phyloP scores from a whole-genome alignment of 768 basidiomycete genomes.

The Mycena filopes region DNA sequence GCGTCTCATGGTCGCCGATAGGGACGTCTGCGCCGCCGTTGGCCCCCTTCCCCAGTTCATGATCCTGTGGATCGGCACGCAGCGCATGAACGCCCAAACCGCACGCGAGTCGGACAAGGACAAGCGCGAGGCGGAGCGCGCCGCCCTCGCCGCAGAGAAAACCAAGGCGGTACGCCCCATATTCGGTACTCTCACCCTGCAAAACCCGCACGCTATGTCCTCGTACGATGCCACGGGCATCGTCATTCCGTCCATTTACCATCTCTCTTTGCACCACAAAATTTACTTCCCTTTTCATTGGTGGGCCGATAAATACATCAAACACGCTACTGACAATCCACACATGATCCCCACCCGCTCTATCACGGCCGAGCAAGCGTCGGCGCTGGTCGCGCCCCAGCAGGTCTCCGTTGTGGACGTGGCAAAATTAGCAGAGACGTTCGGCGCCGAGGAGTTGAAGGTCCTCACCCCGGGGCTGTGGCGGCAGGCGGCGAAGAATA shows the following conservation, averaged over 20 bases:
- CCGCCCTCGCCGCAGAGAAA: no score
- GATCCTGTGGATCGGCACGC: neutral
- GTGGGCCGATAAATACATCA: neutral
- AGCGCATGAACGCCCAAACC: neutral
- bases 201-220: neutral
- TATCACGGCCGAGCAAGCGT: neutral
- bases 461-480: neutral
- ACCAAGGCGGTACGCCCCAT: no score
- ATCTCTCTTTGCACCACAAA: neutral
- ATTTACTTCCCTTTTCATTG: slow-evolving; percentile 7
- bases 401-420: neutral
- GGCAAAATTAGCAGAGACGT: neutral
- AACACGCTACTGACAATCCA: neutral
- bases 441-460: neutral
- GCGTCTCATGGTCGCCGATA: slow-evolving; percentile 21
- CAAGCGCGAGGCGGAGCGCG: neutral
- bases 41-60: slow-evolving; percentile 2
- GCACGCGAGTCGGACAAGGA: no score
- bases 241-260: neutral
- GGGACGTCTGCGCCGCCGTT: neutral
- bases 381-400: neutral
- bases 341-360: slow-evolving; percentile 1
- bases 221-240: neutral
- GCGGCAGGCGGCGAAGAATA: slow-evolving; percentile 6
- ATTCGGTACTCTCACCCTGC: neutral